Percentiles rank a stretch among this genome's conserved stretches.
Conservation (phyloP, 805 yeast species). For the Millerago galiae region DNA sequence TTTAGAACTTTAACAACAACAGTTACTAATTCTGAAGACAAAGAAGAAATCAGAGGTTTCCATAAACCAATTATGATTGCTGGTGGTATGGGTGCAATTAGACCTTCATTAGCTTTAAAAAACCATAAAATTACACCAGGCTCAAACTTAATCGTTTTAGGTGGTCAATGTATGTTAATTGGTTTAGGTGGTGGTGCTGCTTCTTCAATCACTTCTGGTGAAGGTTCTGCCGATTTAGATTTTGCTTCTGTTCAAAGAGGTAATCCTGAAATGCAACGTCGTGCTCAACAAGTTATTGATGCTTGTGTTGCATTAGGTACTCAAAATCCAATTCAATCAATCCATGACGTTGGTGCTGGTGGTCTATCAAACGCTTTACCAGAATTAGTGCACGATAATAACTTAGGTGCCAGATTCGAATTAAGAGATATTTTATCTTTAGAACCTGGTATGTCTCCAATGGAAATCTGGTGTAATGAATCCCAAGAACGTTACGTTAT, state of each 20-base stretch:
- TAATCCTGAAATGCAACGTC: conserved; percentile 98
- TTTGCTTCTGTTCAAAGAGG: conserved; percentile 99
- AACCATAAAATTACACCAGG: conserved; percentile 88
- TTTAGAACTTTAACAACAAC: conserved; percentile 89
- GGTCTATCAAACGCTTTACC: conserved; percentile 97
- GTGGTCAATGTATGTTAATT: conserved; percentile 96
- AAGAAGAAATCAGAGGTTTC: conserved; percentile 83
- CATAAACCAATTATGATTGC: conserved; percentile 99
- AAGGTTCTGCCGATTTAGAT: conserved; percentile 92
- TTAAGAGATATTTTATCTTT: conserved; percentile 82
- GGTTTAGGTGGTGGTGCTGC: conserved; percentile 99
- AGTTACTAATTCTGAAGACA: conserved; percentile 54
- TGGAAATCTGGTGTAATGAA: conserved; percentile 99
- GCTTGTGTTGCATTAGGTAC: conserved; percentile 81
- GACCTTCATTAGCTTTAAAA: conserved; percentile 89
- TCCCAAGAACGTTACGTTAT: conserved; percentile 97
- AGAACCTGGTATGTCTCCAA: conserved; percentile 98
- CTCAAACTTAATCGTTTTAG: conserved; percentile 83
- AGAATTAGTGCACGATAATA: conserved; percentile 95
- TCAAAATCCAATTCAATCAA: conserved; percentile 79
- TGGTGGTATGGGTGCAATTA: conserved; percentile 96
- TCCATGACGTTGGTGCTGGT: conserved; percentile 99
- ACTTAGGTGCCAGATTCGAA: conserved; percentile 89
- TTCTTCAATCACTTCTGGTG: conserved; percentile 93
- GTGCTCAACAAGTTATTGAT: conserved; percentile 97